Evolutionary conservation across 1,284 basidiomycete genomes (phyloP), one percentile per base, ranked within the genome.

Genomic region (Gymnopus androsaceus): DNA sequence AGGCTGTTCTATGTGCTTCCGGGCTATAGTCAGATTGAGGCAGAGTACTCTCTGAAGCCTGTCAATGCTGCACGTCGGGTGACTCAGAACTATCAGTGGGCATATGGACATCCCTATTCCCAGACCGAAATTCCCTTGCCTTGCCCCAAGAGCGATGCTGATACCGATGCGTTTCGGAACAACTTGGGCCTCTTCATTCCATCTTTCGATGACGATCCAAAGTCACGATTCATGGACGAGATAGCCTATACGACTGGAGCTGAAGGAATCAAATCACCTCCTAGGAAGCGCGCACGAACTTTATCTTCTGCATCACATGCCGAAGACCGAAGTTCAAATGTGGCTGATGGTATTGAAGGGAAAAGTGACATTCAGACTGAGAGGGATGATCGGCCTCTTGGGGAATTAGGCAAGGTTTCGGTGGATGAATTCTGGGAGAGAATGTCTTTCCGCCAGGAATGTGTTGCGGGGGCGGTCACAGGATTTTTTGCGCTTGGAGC

Each of bases 391-490:
- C 73, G 54, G 41, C 66, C 67, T 42, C 65, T 58, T 54, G 84
- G 81, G 42, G 82, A 87, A 64, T 71, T 89, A 45, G 71, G 67
- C 19, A 79, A 76, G 60, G 85, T 88, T 59, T 69, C 75, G 0
- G 67, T 82, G 28, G 88, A 87, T 49, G 94, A 96, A 67, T 98
- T 95, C 71, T 96, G 94, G 92, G 93, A 95, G 70, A 80, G 93
- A 14, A 94, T 98, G 89, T 93, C 89, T 25, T 95, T 92, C 72
- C 81, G 95, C 31, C 95, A 97, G 67, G 95, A 98, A 70, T 97
- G 95, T 67, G 82, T 89, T 42, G 77, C 87, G 60, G 80, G 94
- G 2, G 90, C 91, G 3, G 80, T 95, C 12, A 95, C 93, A 1
- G 94, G 90, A 0, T 98, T 98, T 75, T 96, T 97, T 69, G 81